Conservation (phyloP, 106 monocot genomes). For the Cymbidium sinense region DNA sequence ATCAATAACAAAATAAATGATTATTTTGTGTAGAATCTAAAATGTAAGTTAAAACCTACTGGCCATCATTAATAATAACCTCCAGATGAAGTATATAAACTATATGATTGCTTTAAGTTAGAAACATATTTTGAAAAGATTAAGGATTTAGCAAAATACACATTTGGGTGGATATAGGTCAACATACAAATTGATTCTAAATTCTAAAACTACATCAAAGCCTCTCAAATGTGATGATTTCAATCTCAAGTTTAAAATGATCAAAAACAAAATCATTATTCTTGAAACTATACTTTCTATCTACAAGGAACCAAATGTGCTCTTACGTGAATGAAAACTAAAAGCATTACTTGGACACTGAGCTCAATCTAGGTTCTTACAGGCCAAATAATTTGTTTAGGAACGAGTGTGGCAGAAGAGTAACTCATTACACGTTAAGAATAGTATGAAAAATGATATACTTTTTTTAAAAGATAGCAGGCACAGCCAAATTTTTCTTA, state of each 20-base stretch:
- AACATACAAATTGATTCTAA: no score
- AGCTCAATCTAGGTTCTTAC: neutral
- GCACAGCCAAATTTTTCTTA: neutral
- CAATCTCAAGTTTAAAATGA: no score
- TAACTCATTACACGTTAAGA: neutral
- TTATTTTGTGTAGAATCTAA: neutral
- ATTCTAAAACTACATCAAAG: no score
- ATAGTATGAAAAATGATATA: neutral
- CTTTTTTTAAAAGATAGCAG: neutral
- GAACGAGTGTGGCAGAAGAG: neutral
- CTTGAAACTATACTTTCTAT: no score
- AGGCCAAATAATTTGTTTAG: neutral
- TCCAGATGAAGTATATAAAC: neutral
- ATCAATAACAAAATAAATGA: neutral
- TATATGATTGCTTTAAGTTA: neutral
- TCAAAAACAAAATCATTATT: no score
- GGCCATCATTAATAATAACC: neutral
- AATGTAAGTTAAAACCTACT: neutral
- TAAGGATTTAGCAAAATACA: no score
- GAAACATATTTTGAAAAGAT: no score
- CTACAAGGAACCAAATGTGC: neutral
- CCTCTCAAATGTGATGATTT: no score
- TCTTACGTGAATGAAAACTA: neutral
- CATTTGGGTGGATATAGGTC: no score
- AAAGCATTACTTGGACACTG: neutral